These are phyloP conservation scores for Dovyalis caffra DNA, from an alignment of 345 rosid species.

Conservation along the genomic window DNA sequence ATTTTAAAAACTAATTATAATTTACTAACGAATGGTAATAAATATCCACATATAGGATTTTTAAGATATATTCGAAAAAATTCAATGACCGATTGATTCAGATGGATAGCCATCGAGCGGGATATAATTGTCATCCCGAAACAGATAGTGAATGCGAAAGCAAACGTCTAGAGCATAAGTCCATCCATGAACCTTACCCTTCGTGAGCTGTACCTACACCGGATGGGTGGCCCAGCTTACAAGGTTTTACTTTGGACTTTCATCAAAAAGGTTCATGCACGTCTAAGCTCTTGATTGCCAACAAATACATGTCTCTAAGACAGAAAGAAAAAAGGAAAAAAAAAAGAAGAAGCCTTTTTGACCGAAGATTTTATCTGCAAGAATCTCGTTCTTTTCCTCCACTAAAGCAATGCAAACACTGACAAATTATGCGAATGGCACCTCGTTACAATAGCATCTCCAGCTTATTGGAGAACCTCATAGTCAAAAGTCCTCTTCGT, in stretches of 20 bases:
- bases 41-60: no score
- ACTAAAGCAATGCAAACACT: not conserved
- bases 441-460: not conserved
- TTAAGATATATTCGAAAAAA: no score
- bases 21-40: no score
- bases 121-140: not conserved
- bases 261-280: no score
- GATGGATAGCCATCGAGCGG: no score
- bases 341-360: not conserved
- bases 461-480: not conserved
- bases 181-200: not conserved
- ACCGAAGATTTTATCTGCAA: not conserved
- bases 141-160: not conserved
- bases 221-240: slow-evolving; percentile 4
- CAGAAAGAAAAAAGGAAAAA: no score
- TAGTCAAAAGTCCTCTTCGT: not conserved
- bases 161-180: not conserved
- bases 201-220: not conserved
- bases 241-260: no score
- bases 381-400: not conserved
- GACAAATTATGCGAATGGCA: not conserved
- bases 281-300: not conserved
- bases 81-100: no score
- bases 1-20: no score
- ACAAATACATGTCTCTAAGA: not conserved